Percentiles rank a stretch among this genome's conserved stretches.
phyloP scores from a whole-genome alignment of 2,329 filamentous ascomycete genomes.

The Phialocephala subalpina region DNA sequence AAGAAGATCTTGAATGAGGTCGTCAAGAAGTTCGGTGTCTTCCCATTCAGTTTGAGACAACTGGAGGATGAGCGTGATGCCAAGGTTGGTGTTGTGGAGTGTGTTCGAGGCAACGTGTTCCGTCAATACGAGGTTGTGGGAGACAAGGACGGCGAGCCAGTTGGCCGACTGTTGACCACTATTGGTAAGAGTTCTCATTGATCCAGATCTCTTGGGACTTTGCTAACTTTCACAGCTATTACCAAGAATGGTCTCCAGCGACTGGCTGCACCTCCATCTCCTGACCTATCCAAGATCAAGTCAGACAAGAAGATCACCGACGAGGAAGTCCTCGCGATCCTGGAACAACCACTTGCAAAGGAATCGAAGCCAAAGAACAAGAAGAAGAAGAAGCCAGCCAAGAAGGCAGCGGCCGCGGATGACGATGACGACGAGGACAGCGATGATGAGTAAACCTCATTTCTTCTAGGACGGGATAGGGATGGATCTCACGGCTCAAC shows the following conservation, averaged over 20 bases:
- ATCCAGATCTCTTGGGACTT: conserved; percentile 30
- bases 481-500: background rate
- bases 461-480: conserved; percentile 6
- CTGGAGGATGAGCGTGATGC: conserved; percentile 95
- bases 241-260: conserved; percentile 97
- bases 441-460: conserved; percentile 46
- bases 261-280: conserved; percentile 77
- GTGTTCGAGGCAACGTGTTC: conserved; percentile 90
- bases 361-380: conserved; percentile 94
- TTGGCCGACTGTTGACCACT: conserved; percentile 88
- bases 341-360: conserved; percentile 86
- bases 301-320: conserved; percentile 98
- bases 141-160: conserved; percentile 87
- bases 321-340: conserved; percentile 92
- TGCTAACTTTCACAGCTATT: conserved; percentile 68
- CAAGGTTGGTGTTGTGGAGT: conserved; percentile 96
- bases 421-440: conserved; percentile 43
- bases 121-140: conserved; percentile 96
- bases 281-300: conserved; percentile 85
- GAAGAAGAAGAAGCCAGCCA: conserved; percentile 67
- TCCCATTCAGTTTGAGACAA: conserved; percentile 97
- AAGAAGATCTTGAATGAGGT: conserved; percentile 93
- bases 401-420: conserved; percentile 50
- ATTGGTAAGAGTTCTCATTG: conserved; percentile 72
- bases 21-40: conserved; percentile 95